A percentile compares a stretch with the other conserved stretches of the same genome.
These are phyloP conservation scores for Micromonas commoda DNA, from an alignment of 139 green algal species.

Conservation along the genomic window DNA sequence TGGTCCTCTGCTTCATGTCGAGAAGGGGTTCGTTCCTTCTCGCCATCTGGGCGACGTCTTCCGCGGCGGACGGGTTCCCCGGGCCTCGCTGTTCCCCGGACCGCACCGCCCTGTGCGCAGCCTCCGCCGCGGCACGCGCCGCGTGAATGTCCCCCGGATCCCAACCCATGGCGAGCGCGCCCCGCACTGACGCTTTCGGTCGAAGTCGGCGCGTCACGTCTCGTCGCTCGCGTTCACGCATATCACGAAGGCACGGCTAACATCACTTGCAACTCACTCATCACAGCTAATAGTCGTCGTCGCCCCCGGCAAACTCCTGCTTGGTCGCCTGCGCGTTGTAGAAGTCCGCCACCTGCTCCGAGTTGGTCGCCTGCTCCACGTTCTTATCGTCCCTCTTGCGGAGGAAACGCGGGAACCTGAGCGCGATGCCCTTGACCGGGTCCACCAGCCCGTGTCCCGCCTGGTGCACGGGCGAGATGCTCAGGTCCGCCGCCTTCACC, in stretches of 20 bases:
- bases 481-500: slow-evolving; percentile 94
- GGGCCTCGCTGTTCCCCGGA: too few species aligned
- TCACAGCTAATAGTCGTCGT: not conserved
- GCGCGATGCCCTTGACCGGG: slow-evolving; percentile 48
- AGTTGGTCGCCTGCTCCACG: slow-evolving; percentile 77
- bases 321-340: slow-evolving; percentile 70
- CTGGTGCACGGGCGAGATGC: slow-evolving; percentile 81
- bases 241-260: not conserved
- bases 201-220: too few species aligned
- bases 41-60: not conserved
- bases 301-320: slow-evolving; percentile 18
- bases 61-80: too few species aligned
- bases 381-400: slow-evolving; percentile 86
- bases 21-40: not conserved
- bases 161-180: too few species aligned
- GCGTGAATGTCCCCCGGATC: too few species aligned
- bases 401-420: slow-evolving; percentile 53
- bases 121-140: too few species aligned
- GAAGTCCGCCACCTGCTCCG: slow-evolving; percentile 82
- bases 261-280: not conserved
- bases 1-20: not conserved
- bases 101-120: too few species aligned
- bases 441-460: slow-evolving; percentile 78
- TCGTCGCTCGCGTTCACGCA: too few species aligned
- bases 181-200: too few species aligned